Evolutionary conservation across 108 stramenopile species (phyloP).

Genomic region (Pseudonitzschia pungens): DNA sequence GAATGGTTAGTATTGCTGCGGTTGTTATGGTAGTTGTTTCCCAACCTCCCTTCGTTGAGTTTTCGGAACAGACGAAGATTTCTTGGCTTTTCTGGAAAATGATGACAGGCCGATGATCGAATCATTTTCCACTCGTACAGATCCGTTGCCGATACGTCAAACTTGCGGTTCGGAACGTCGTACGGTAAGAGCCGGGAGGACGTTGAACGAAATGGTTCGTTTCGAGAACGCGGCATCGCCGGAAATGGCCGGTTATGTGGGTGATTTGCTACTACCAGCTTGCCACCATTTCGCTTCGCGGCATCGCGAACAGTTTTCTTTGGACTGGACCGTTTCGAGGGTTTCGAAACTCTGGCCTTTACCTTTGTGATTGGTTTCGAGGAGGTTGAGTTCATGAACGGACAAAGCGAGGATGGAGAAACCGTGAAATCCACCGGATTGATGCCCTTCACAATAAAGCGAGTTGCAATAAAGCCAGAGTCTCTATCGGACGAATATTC

Average conservation of each 20-base stretch:
- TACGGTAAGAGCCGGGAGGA: conserved; percentile 16
- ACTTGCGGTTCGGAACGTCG: conserved; percentile 22
- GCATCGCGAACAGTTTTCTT: neutral
- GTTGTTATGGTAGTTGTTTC: no score
- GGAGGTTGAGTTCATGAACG: conserved; percentile 4
- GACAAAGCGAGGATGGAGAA: neutral
- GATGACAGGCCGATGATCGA: neutral
- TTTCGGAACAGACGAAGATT: conserved; percentile 1
- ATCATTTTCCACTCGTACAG: conserved; percentile 7
- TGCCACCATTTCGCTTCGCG: neutral
- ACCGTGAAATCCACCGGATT: conserved; percentile 4
- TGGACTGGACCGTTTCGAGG: neutral
- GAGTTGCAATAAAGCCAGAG: conserved; percentile 18
- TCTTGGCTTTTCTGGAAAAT: conserved; percentile 10
- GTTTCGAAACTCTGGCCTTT: conserved; percentile 7
- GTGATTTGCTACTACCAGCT: neutral
- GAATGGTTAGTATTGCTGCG: no score
- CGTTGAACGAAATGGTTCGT: conserved; percentile 18
- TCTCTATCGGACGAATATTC: neutral
- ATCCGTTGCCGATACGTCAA: conserved; percentile 11
- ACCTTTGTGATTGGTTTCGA: conserved; percentile 13
- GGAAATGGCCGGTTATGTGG: neutral
- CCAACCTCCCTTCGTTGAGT: neutral
- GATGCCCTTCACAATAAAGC: conserved; percentile 10
- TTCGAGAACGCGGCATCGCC: neutral